Conservation (phyloP, 345 rosid species). For the Eucalyptus pauciflora region DNA sequence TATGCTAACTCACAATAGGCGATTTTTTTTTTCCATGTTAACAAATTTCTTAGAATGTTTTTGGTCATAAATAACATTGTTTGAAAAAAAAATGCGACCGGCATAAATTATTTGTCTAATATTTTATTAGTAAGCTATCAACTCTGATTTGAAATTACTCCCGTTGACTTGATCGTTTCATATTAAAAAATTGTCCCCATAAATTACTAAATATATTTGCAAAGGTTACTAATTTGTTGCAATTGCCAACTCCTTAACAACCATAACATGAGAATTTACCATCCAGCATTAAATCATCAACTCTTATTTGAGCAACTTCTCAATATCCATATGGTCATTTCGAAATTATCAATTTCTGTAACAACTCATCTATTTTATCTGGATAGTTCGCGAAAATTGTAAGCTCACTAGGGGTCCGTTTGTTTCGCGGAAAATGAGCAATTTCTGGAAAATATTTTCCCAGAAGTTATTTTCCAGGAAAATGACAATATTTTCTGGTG, state of each 20-base stretch:
- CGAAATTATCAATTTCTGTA: not conserved
- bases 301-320: not conserved
- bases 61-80: not conserved
- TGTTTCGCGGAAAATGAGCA: no score
- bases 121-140: not conserved
- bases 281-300: not conserved
- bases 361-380: accelerated
- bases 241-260: not conserved
- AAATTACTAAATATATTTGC: not conserved
- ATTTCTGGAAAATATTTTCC: no score
- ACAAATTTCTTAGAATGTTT: not conserved
- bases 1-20: no score
- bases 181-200: not conserved
- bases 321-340: not conserved
- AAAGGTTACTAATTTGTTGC: not conserved
- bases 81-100: not conserved
- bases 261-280: not conserved
- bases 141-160: not conserved
- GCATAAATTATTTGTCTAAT: not conserved
- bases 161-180: not conserved
- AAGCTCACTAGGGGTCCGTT: not conserved
- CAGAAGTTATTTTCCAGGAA: no score
- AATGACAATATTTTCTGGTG: no score
- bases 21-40: not conserved
- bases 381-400: not conserved